Percentiles rank a stretch among this genome's conserved stretches.
Evolutionary conservation across 257 asterid genomes (phyloP).

Genomic region (Knoxia roxburghii): DNA sequence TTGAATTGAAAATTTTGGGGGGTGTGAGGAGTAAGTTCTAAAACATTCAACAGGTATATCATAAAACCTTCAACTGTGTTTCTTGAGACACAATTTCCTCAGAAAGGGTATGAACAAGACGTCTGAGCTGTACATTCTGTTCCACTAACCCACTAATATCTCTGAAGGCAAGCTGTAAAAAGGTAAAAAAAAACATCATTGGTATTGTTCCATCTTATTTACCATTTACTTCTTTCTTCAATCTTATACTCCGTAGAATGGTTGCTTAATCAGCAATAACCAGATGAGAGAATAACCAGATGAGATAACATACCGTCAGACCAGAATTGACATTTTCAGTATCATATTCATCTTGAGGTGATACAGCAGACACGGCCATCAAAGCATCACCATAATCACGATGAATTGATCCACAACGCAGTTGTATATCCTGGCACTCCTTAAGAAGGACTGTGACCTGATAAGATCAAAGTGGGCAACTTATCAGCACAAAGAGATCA

Average conservation of each 20-base stretch:
- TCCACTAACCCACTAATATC: constrained; percentile 90
- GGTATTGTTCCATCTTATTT: neutral
- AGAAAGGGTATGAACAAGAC: constrained; percentile 63
- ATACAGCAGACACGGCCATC: constrained; percentile 22
- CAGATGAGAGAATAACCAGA: too few species aligned
- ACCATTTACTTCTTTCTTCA: neutral
- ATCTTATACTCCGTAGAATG: neutral
- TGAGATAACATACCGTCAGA: constrained; percentile 42
- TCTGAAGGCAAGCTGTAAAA: constrained; percentile 69
- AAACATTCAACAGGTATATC: constrained; percentile 1
- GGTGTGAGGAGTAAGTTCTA: neutral
- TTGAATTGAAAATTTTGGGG: too few species aligned
- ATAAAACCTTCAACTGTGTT: constrained; percentile 57
- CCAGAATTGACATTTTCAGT: constrained; percentile 41
- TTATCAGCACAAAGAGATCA: neutral
- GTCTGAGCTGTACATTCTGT: constrained; percentile 71
- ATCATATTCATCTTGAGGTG: constrained; percentile 30
- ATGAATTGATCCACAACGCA: constrained; percentile 72
- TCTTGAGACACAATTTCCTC: constrained; percentile 68
- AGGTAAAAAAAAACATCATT: neutral
- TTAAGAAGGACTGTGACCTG: constrained; percentile 80
- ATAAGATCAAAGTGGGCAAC: neutral
- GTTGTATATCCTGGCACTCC: constrained; percentile 89
- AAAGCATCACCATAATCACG: constrained; percentile 28
- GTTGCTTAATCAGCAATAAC: neutral